A percentile compares a stretch with the other conserved stretches of the same genome.
These are phyloP conservation scores for Phialocephala subalpina DNA, from an alignment of 2,329 filamentous ascomycete species.

Conservation along the genomic window DNA sequence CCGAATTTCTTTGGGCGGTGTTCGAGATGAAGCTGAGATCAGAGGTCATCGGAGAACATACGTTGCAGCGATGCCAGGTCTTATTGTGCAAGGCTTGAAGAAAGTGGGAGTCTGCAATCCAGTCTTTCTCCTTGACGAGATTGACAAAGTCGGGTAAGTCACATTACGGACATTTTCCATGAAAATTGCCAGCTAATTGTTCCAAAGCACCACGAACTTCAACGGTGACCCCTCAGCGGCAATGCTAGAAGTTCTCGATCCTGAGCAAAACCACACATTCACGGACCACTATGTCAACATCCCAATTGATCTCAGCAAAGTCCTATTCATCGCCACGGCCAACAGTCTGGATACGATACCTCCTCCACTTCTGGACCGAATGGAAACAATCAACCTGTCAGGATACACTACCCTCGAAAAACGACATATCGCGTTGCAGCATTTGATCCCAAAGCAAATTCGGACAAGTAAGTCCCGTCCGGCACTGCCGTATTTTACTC, in stretches of 20 bases:
- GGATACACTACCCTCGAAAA: slow-evolving; percentile 98
- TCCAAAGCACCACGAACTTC: slow-evolving; percentile 72
- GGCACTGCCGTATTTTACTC: slow-evolving; percentile 3
- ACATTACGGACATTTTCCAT: not conserved
- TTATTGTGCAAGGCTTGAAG: slow-evolving; percentile 91
- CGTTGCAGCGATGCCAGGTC: slow-evolving; percentile 97
- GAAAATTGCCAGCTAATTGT: slow-evolving; percentile 10
- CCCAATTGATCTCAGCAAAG: slow-evolving; percentile 93
- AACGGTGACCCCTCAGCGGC: slow-evolving; percentile 96
- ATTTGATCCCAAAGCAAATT: slow-evolving; percentile 97
- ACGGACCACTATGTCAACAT: slow-evolving; percentile 97
- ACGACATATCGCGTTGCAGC: slow-evolving; percentile 89
- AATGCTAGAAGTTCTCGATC: slow-evolving; percentile 97
- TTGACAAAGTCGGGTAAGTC: slow-evolving; percentile 82
- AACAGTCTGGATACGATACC: slow-evolving; percentile 96
- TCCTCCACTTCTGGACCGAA: slow-evolving; percentile 90
- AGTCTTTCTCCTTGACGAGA: slow-evolving; percentile 94
- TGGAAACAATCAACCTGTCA: slow-evolving; percentile 94
- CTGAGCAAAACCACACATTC: slow-evolving; percentile 95
- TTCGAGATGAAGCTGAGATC: slow-evolving; percentile 96
- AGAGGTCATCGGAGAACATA: slow-evolving; percentile 94
- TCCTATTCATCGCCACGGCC: slow-evolving; percentile 96
- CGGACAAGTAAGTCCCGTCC: slow-evolving; percentile 62
- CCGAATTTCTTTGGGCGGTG: slow-evolving; percentile 93
- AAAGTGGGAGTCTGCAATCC: slow-evolving; percentile 97